phyloP scores from a whole-genome alignment of 306 rosid genomes.

The Lathyrus aphaca region DNA sequence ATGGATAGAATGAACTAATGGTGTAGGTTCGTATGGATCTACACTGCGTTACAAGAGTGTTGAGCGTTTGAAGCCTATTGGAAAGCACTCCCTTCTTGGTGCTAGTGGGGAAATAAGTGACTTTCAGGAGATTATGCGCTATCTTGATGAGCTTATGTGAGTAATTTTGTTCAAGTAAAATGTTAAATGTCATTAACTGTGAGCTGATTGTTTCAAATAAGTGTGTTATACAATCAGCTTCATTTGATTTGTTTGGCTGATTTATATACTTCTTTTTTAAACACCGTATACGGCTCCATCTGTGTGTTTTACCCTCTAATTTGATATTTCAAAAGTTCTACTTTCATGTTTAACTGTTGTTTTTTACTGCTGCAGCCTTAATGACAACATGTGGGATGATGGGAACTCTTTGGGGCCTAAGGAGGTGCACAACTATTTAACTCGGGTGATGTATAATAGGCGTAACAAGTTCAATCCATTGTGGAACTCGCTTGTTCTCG shows the following conservation, averaged over 20 bases:
- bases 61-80: slow-evolving; percentile 80
- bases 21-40: slow-evolving; percentile 91
- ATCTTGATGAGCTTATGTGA: slow-evolving; percentile 90
- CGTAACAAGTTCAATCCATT: slow-evolving; percentile 60
- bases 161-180: slow-evolving; percentile 13
- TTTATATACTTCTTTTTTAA: slow-evolving; percentile 9
- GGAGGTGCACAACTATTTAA: slow-evolving; percentile 57
- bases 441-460: slow-evolving; percentile 53
- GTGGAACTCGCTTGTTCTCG: slow-evolving; percentile 55
- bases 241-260: neutral
- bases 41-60: slow-evolving; percentile 91
- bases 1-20: slow-evolving; percentile 11
- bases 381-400: slow-evolving; percentile 78
- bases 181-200: slow-evolving; percentile 3
- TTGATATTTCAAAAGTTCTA: slow-evolving; percentile 16
- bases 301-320: neutral
- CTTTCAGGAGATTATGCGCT: slow-evolving; percentile 77
- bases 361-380: slow-evolving; percentile 60
- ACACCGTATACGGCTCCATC: neutral
- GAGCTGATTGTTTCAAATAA: slow-evolving; percentile 31
- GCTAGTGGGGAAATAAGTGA: slow-evolving; percentile 98
- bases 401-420: slow-evolving; percentile 57
- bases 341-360: slow-evolving; percentile 31
- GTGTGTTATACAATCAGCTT: slow-evolving; percentile 14
- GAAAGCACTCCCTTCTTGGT: slow-evolving; percentile 90